Evolutionary conservation across 2,329 filamentous ascomycete species (phyloP), one percentile per base, ranked within the genome.

Genomic region (Aurifilum marmelostoma): DNA sequence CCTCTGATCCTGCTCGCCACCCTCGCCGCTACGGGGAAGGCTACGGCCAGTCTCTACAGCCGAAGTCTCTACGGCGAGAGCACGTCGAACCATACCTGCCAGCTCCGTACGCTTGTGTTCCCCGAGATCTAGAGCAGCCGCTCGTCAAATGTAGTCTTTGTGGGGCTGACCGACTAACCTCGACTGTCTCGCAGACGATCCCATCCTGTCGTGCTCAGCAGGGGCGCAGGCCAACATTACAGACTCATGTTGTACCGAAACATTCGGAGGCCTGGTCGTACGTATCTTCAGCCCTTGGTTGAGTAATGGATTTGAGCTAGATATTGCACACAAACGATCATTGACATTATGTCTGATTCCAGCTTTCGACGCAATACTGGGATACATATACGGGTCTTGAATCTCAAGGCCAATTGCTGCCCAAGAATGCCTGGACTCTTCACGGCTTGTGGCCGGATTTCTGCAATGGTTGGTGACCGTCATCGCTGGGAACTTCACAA

Each of bases 201-300:
- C 77, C 1, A 72, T 79, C 18, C 78, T 85, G 41, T 88, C 85
- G 1, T 88, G 86, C 77, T 85, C 84, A 0, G 73, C 77, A 27
- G 75, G 77, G 1, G 72, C 85, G 83, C 7, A 77, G 78, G 32
- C 81, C 80, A 1, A 73, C 43, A 75, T 80, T 66, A 84, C 87
- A 43, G 88, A 91, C 74, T 85, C 85, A 1, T 91, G 89, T 82
- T 91, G 89, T 73, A 82, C 83, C 21, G 89, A 91, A 79, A 91
- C 89, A 0, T 90, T 81, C 73, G 89, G 89, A 37, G 89, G 89
- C 4, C 81, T 91, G 6, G 75, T 91, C 41, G 79, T 82, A 73
- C n/a, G 47, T 24, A 34, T 9, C 16, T 27, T 24, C 27, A 4
- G 34, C 4, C 34, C 8, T 34, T 34, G n/a, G n/a, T 34, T 8